Evolutionary conservation across 1,284 basidiomycete species (phyloP).

Genomic region (Dichomitus squalens): DNA sequence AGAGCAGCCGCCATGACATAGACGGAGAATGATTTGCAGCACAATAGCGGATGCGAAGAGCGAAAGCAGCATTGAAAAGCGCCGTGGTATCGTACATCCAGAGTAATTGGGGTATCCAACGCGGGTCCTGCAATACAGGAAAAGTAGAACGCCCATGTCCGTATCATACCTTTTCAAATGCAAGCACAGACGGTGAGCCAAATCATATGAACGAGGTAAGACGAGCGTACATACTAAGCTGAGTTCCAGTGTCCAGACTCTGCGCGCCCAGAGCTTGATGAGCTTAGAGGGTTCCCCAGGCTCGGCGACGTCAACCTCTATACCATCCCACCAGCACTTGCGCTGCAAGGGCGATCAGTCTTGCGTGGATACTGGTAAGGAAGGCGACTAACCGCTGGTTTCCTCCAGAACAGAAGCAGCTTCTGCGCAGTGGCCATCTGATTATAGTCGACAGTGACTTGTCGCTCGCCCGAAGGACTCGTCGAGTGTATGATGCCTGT

Average conservation of each 20-base stretch:
- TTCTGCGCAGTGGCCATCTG: constrained; percentile 99
- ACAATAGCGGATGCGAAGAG: not conserved
- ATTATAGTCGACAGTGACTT: constrained; percentile 81
- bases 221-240: constrained; percentile 72
- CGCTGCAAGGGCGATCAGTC: constrained; percentile 51
- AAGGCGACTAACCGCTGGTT: constrained; percentile 81
- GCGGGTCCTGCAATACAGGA: constrained; percentile 6
- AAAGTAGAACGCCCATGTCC: too few relatives aligned
- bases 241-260: constrained; percentile 98
- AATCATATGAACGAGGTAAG: not conserved
- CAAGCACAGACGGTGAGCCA: not conserved
- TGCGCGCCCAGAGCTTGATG: constrained; percentile 93
- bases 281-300: constrained; percentile 52
- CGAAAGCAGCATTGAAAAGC: not conserved
- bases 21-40: too few relatives aligned
- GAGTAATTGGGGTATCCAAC: constrained; percentile 24
- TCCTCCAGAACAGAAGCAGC: constrained; percentile 96
- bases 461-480: constrained; percentile 54
- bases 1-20: too few relatives aligned
- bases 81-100: constrained; percentile 21
- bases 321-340: constrained; percentile 99
- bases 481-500: constrained; percentile 88
- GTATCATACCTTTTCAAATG: constrained; percentile 16
- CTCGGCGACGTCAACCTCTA: constrained; percentile 82
- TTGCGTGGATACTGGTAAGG: constrained; percentile 3